Evolutionary conservation across 768 basidiomycete genomes (phyloP), one percentile per base, ranked within the genome.

Genomic region (Phylloporus sp.): DNA sequence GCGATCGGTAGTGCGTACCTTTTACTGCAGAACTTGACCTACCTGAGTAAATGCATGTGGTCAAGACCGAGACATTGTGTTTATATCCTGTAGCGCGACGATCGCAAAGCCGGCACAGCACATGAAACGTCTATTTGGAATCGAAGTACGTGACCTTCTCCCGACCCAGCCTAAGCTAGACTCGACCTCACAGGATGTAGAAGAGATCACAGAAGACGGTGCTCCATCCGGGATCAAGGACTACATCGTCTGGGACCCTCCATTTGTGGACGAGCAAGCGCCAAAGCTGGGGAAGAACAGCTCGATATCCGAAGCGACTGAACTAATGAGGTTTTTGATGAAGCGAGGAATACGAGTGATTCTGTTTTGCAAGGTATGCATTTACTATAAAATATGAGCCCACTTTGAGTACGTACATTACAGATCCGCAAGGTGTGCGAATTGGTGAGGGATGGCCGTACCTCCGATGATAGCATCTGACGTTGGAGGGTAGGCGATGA

Each of bases 1-100:
- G 85, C 87, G 1, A 75, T 93, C 41, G 86, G 92, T 58, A 91
- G 87, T 91, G 56, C 50, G 84, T 71, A 15, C 15, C n/a, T 24
- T 47, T 16, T 10, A 12, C 3, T 16, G 18, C 20, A 42, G 28
- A 35, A 26, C 22, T 29, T 2, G 16, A 10, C 8, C 29, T n/a
- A 15, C 13, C 47, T 51, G 16, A 51, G 36, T 20, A 40, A 32
- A 40, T 34, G 16, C 10, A 31, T 12, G 26, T n/a, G 27, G 15
- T 15, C 49, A 65, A 69, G 89, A 91, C 60, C 67, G 69, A 43
- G 71, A 70, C 0, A 62, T 78, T 3, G 77, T 72, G 16, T 92
- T 90, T 61, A 80, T 95, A 6, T 92, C 91, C 12, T 95, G 92
- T 62, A 92, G 88, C 54, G 92, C 92, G 31, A 95, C 92, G 0